Conservation (phyloP, 2,329 filamentous ascomycete species). For the Arachnopeziza araneosa region DNA sequence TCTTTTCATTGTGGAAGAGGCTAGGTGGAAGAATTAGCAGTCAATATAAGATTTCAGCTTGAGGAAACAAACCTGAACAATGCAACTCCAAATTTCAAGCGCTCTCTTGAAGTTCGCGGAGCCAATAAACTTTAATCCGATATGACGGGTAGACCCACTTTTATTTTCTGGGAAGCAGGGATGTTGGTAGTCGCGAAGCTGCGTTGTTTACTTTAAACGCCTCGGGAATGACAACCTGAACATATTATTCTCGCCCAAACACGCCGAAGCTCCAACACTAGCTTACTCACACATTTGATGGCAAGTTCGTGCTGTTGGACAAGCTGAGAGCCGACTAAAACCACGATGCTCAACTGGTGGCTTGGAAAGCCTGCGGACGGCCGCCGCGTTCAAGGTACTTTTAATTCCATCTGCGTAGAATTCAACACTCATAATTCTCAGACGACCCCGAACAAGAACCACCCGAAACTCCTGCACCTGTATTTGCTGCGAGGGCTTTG, state of each 20-base stretch:
- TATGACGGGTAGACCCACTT: conserved; percentile 4
- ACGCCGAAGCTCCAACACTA: not conserved
- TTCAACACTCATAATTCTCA: conserved; percentile 7
- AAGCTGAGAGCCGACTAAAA: not conserved
- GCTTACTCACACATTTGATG: conserved; percentile 1
- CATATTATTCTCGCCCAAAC: not conserved
- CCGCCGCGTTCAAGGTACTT: conserved; percentile 22
- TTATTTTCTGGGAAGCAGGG: not conserved
- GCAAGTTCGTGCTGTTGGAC: not conserved
- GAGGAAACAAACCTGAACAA: not conserved
- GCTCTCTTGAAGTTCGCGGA: not conserved
- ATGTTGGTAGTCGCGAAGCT: not conserved
- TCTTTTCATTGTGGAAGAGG: not conserved
- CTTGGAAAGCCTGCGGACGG: conserved; percentile 22
- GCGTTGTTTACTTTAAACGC: not conserved
- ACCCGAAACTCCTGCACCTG: conserved; percentile 60
- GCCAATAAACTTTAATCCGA: conserved; percentile 15
- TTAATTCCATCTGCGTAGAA: not conserved
- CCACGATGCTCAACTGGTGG: conserved; percentile 32
- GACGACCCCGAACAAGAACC: conserved; percentile 35
- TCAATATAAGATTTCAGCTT: not conserved
- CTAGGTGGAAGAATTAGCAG: not conserved
- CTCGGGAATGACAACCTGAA: not conserved
- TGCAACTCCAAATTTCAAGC: not conserved
- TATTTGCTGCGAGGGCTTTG: conserved; percentile 61